Conservation (phyloP, 306 rosid species). For the Phaseolus lunatus region DNA sequence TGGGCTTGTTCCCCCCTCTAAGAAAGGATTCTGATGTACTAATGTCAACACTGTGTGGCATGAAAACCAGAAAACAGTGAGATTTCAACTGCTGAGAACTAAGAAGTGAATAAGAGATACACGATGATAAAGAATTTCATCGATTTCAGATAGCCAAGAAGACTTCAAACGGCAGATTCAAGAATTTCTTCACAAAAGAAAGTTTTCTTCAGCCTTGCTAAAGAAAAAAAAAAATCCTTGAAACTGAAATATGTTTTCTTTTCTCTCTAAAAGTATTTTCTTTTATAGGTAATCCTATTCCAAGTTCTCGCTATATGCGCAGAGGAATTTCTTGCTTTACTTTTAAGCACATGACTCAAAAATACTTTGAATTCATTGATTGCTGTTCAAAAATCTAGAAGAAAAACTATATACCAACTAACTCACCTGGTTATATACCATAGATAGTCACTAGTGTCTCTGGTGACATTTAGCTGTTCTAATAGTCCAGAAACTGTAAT, state of each 20-base stretch:
- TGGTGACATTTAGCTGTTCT: constrained; percentile 82
- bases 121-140: background rate
- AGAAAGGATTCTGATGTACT: constrained; percentile 81
- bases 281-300: no score
- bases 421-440: constrained; percentile 96
- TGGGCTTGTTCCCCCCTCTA: constrained; percentile 69
- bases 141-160: background rate
- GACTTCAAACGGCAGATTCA: background rate
- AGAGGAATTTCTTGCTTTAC: background rate
- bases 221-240: background rate
- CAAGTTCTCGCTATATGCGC: background rate
- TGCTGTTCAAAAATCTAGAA: constrained; percentile 9
- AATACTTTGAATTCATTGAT: background rate
- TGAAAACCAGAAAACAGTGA: constrained; percentile 30
- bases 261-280: no score
- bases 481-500: constrained; percentile 69
- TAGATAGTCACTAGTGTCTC: constrained; percentile 86
- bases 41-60: constrained; percentile 71
- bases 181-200: no score
- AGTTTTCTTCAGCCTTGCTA: no score
- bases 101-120: background rate
- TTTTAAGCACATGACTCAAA: background rate
- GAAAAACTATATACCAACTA: constrained; percentile 2
- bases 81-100: background rate
- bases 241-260: background rate